These are phyloP conservation scores for Mycena polygramma DNA, from an alignment of 768 basidiomycete species.

Conservation along the genomic window DNA sequence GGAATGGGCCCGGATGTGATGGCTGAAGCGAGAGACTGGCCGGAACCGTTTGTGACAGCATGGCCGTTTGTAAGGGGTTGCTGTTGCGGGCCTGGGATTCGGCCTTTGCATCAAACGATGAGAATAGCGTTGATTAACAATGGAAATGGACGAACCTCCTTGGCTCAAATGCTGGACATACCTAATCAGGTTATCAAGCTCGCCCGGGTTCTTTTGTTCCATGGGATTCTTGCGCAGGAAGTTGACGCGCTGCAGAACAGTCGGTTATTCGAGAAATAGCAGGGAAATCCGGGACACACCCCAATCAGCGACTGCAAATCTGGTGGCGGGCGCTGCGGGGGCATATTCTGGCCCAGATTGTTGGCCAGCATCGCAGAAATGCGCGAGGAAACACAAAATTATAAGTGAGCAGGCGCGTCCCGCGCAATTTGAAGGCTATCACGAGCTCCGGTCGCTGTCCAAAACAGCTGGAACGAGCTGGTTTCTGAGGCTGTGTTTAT, in stretches of 20 bases:
- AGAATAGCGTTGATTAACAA: conserved; percentile 26
- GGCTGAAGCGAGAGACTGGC: conserved; percentile 52
- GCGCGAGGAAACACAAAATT: neutral
- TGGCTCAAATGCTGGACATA: conserved; percentile 58
- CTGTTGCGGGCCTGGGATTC: conserved; percentile 44
- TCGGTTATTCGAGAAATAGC: conserved; percentile 31
- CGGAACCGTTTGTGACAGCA: conserved; percentile 38
- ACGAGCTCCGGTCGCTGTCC: conserved; percentile 30
- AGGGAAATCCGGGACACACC: conserved; percentile 43
- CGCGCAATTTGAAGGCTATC: conserved; percentile 36
- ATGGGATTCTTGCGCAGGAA: conserved; percentile 64
- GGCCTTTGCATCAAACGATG: conserved; percentile 17
- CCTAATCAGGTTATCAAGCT: conserved; percentile 61
- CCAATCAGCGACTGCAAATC: conserved; percentile 60
- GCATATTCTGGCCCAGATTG: conserved; percentile 50
- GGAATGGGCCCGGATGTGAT: conserved; percentile 65
- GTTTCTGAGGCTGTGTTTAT: conserved; percentile 23
- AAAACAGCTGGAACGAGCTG: conserved; percentile 33
- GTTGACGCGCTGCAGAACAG: conserved; percentile 56
- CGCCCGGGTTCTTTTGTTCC: conserved; percentile 61
- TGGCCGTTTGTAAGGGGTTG: conserved; percentile 56
- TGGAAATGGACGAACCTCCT: conserved; percentile 44
- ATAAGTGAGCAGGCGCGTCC: conserved; percentile 31
- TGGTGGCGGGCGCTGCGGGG: conserved; percentile 47
- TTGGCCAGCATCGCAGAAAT: conserved; percentile 52